Evolutionary conservation across 495 filamentous ascomycete species (phyloP), one percentile per base, ranked within the genome.

Genomic region (Daldinia decipiens): DNA sequence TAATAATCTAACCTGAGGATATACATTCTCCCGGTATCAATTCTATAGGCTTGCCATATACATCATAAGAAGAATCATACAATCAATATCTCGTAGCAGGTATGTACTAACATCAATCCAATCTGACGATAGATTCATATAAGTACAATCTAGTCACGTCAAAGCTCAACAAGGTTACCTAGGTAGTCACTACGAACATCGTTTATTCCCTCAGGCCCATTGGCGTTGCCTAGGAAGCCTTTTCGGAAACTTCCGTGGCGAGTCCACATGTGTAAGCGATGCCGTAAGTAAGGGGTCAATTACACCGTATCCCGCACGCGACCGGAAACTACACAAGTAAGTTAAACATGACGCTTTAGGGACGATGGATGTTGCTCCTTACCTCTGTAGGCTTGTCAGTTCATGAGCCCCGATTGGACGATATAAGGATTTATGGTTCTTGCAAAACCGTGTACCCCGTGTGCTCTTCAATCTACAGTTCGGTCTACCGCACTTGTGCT

Each of bases 391-490:
- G 15, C 70, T 73, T 39, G 65, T 52, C 15, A 73, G 19, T 19
- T 73, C 57, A 17, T 68, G 65, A 6, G 52, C 17, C 56, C 60
- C 70, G 11, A 73, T 54, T 11, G 50, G 27, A 15, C 8, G 70
- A 19, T 57, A 13, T 47, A 69, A 52, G 9, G 70, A 73, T 26
- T 65, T 73, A 29, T 73, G 70, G 21, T 73, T 73, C 52, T 68
- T 73, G 57, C 70, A 73, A 17, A 68, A 73, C 27, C 26, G 55
- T 4, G 70, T 73, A 0, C 36, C 52, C 13, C 51, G 51, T n/a
- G 62, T 61, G 26, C 70, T 73, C 65, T 65, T 73, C 56, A 73
- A 24, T 36, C 70, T 61, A 36, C 70, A 73, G 12, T 73, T 68
- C 8, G 65, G 70, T 29, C 70, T 55, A 24, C 43, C 58, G 19